These are phyloP conservation scores for Wickerhamiella spandovensis DNA, from an alignment of 805 yeast genomes.

Conservation along the genomic window DNA sequence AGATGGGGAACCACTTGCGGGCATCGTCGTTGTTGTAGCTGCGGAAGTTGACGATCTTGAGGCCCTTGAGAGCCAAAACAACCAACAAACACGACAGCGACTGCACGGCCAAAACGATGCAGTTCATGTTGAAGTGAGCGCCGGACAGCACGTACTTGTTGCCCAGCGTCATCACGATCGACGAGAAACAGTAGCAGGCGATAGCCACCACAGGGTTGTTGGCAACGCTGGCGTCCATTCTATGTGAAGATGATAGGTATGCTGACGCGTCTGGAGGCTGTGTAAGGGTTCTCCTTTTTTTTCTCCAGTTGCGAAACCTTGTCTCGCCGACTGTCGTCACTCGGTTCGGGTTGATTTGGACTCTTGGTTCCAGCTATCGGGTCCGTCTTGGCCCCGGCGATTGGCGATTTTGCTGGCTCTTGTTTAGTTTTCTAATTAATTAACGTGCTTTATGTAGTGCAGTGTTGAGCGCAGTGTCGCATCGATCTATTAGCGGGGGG, in stretches of 20 bases:
- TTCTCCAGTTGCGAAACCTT: no score
- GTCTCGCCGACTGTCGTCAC: no score
- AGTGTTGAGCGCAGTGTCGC: no score
- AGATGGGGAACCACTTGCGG: slow-evolving; percentile 88
- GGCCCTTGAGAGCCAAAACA: slow-evolving; percentile 55
- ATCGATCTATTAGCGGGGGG: no score
- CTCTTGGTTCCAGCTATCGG: no score
- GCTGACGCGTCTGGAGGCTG: not conserved
- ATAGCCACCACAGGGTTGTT: slow-evolving; percentile 28
- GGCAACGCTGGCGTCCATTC: slow-evolving; percentile 9
- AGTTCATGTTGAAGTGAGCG: slow-evolving; percentile 69
- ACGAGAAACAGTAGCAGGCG: slow-evolving; percentile 66
- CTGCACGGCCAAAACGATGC: slow-evolving; percentile 80
- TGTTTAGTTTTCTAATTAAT: no score
- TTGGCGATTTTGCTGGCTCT: no score
- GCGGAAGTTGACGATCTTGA: slow-evolving; percentile 75
- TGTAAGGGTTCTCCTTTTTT: not conserved
- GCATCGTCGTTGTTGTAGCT: slow-evolving; percentile 78
- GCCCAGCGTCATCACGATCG: slow-evolving; percentile 94
- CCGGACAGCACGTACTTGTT: slow-evolving; percentile 87
- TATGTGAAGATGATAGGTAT: not conserved
- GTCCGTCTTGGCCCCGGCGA: no score
- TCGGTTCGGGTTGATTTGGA: no score
- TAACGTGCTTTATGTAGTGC: no score
- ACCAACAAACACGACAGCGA: slow-evolving; percentile 68